These are phyloP conservation scores for Acer saccharum DNA, from an alignment of 345 rosid genomes.

Conservation along the genomic window DNA sequence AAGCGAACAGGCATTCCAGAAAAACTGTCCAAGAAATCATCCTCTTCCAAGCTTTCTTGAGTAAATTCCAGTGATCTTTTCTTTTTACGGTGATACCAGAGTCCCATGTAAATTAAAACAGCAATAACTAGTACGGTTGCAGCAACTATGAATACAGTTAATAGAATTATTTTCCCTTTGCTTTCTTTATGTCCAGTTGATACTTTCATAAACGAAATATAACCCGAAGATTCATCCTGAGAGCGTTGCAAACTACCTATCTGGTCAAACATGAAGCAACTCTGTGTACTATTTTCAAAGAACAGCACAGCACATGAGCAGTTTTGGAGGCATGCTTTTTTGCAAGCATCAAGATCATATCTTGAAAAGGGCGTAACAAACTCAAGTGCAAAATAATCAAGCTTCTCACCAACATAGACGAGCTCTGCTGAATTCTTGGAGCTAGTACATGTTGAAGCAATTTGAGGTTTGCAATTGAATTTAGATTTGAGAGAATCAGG, in stretches of 20 bases:
- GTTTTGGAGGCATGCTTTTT: conserved; percentile 43
- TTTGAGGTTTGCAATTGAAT: conserved; percentile 31
- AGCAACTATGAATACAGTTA: conserved; percentile 25
- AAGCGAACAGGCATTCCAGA: conserved; percentile 42
- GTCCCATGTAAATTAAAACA: conserved; percentile 42
- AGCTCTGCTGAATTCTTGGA: conserved; percentile 28
- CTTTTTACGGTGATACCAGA: conserved; percentile 27
- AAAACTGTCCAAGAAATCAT: conserved; percentile 35
- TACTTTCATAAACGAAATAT: conserved; percentile 41
- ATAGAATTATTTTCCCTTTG: neutral
- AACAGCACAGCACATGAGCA: conserved; percentile 56
- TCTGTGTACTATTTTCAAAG: conserved; percentile 39
- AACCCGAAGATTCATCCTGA: conserved; percentile 31
- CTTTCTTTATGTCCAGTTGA: conserved; percentile 19
- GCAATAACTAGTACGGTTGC: conserved; percentile 34
- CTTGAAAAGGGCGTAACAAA: conserved; percentile 38
- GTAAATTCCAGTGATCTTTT: conserved; percentile 23
- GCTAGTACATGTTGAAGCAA: conserved; percentile 28
- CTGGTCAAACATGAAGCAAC: conserved; percentile 55
- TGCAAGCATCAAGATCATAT: conserved; percentile 39
- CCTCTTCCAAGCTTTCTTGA: conserved; percentile 33
- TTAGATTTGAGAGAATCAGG: conserved; percentile 27
- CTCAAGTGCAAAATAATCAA: conserved; percentile 53
- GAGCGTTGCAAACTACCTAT: conserved; percentile 46
- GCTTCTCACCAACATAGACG: conserved; percentile 39